Evolutionary conservation across 352 stramenopile species (phyloP).

Genomic region (Globisporangium polare): DNA sequence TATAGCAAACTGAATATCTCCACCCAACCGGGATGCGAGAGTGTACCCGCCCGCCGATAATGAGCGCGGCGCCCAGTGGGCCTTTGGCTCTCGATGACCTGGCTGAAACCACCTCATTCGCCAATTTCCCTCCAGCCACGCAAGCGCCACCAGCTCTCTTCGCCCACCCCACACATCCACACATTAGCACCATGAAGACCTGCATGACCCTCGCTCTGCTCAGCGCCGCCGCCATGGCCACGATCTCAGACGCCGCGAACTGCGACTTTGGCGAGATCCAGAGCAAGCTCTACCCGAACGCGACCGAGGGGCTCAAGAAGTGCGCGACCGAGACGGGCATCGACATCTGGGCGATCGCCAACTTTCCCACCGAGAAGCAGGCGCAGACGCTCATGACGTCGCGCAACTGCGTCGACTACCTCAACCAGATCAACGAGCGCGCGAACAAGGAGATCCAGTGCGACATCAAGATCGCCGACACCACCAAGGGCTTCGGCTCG

Average conservation of each 20-base stretch:
- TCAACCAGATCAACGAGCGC: conserved; percentile 65
- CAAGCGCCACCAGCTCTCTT: neutral
- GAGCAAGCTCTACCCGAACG: conserved; percentile 43
- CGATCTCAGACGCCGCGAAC: conserved; percentile 13
- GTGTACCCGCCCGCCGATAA: neutral
- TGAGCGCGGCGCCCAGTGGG: neutral
- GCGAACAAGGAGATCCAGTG: conserved; percentile 59
- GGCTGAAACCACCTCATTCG: neutral
- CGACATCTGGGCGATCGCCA: conserved; percentile 40
- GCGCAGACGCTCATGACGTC: conserved; percentile 38
- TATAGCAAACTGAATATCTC: conserved; percentile 1
- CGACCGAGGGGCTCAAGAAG: conserved; percentile 33
- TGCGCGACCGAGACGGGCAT: conserved; percentile 34
- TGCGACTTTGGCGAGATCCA: conserved; percentile 55
- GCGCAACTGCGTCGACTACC: conserved; percentile 54
- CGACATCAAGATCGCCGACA: conserved; percentile 31
- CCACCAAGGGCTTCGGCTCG: conserved; percentile 31
- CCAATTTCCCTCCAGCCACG: neutral
- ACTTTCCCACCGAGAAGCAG: conserved; percentile 42
- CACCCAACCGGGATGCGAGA: neutral
- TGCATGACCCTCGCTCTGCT: conserved; percentile 17
- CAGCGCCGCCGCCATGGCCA: conserved; percentile 18
- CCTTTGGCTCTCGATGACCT: neutral
- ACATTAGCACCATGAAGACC: conserved; percentile 23
- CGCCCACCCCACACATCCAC: neutral